These are phyloP conservation scores for Ophiocordyceps sinensis DNA, from an alignment of 2,329 filamentous ascomycete genomes.

Conservation along the genomic window DNA sequence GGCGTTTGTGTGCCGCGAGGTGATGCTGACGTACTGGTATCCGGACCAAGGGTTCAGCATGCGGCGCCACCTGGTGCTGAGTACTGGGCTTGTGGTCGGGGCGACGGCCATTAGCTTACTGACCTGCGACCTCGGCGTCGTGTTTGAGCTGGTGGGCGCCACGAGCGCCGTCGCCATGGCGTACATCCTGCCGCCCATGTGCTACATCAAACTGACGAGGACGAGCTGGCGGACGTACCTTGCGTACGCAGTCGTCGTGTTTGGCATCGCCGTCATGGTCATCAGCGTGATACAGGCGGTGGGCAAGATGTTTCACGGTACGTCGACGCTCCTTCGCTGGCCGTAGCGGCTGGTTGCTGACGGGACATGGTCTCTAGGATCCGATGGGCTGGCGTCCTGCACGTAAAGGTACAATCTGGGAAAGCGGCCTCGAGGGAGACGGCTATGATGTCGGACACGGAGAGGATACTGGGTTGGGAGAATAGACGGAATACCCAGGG, in stretches of 20 bases:
- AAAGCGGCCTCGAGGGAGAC: no score
- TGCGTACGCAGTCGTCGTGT: slow-evolving; percentile 57
- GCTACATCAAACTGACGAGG: slow-evolving; percentile 85
- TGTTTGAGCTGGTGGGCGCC: slow-evolving; percentile 92
- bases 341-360: neutral
- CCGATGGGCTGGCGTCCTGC: neutral
- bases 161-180: slow-evolving; percentile 89
- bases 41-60: slow-evolving; percentile 62
- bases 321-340: neutral
- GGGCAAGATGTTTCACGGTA: slow-evolving; percentile 43
- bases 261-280: slow-evolving; percentile 67
- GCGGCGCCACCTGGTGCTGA: slow-evolving; percentile 75
- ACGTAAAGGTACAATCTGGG: no score
- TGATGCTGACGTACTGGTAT: slow-evolving; percentile 78
- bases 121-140: slow-evolving; percentile 84
- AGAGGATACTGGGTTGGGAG: no score
- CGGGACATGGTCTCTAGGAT: neutral
- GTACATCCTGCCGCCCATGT: slow-evolving; percentile 88
- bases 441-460: no score
- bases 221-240: slow-evolving; percentile 60
- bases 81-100: slow-evolving; percentile 62
- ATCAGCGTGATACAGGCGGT: slow-evolving; percentile 65
- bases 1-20: slow-evolving; percentile 93
- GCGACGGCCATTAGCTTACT: slow-evolving; percentile 67
- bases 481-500: no score